These are phyloP conservation scores for Fusarium equiseti DNA, from an alignment of 2,329 filamentous ascomycete species.

Conservation along the genomic window DNA sequence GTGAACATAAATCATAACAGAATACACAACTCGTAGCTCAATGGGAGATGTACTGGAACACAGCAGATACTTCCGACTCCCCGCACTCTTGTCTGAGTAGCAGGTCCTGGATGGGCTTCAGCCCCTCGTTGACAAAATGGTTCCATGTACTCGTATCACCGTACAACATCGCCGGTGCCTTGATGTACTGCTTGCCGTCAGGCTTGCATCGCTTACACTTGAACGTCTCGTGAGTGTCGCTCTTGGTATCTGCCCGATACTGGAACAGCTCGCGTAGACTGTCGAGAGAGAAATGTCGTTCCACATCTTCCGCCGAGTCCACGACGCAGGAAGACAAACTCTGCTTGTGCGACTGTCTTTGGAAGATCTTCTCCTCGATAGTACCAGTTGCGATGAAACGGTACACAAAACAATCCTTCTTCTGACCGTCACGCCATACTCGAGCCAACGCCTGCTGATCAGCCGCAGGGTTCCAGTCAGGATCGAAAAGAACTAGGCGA, in stretches of 20 bases:
- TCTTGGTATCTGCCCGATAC: constrained; percentile 84
- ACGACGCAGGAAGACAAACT: constrained; percentile 96
- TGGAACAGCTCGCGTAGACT: constrained; percentile 93
- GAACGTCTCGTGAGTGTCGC: constrained; percentile 98
- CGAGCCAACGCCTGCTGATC: constrained; percentile 97
- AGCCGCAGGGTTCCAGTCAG: constrained; percentile 97
- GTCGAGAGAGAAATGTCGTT: constrained; percentile 94
- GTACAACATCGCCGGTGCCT: constrained; percentile 94
- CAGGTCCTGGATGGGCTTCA: constrained; percentile 90
- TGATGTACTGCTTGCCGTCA: constrained; percentile 87
- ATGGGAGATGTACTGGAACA: constrained; percentile 99
- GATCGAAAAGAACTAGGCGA: constrained; percentile 94
- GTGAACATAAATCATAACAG: constrained; percentile 29
- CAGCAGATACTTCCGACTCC: constrained; percentile 86
- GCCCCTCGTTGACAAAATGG: constrained; percentile 86
- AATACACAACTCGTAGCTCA: constrained; percentile 44
- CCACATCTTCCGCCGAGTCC: constrained; percentile 95
- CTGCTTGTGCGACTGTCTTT: constrained; percentile 98
- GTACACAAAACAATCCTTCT: constrained; percentile 99
- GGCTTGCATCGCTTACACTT: constrained; percentile 96
- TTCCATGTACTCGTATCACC: constrained; percentile 99
- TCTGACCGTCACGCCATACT: constrained; percentile 98
- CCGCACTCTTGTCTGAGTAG: constrained; percentile 86
- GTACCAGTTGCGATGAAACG: constrained; percentile 99
- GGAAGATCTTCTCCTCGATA: constrained; percentile 99